A percentile compares a stretch with the other conserved stretches of the same genome.
These are phyloP conservation scores for Pythium angustatum DNA, from an alignment of 352 stramenopile genomes.

Conservation along the genomic window DNA sequence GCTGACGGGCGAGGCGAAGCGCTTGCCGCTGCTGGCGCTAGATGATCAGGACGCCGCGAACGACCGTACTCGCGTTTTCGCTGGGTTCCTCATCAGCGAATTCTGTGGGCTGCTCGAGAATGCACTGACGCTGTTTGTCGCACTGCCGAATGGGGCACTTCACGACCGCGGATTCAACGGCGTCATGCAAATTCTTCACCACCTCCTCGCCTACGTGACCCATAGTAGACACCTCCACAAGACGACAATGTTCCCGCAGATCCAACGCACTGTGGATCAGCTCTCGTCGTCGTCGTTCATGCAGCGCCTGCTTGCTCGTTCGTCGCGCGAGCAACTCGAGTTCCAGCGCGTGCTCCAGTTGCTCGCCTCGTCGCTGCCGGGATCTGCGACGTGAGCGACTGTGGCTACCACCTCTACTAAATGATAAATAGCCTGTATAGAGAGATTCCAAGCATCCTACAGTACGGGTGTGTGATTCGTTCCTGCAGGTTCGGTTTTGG, in stretches of 20 bases:
- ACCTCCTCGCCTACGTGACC: constrained; percentile 58
- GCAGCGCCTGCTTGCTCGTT: constrained; percentile 49
- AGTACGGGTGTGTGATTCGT: not conserved
- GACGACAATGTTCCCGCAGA: constrained; percentile 37
- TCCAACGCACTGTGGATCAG: constrained; percentile 46
- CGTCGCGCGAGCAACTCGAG: constrained; percentile 29
- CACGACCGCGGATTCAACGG: constrained; percentile 47
- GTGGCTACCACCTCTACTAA: constrained; percentile 11
- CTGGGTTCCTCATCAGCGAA: constrained; percentile 41
- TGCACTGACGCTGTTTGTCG: constrained; percentile 61
- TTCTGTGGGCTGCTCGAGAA: constrained; percentile 70
- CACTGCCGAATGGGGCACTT: constrained; percentile 37
- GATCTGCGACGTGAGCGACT: constrained; percentile 23
- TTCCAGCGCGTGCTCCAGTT: constrained; percentile 21
- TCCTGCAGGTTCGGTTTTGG: constrained; percentile 20
- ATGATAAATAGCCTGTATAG: constrained; percentile 1
- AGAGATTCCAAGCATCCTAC: not conserved
- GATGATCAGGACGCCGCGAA: constrained; percentile 16
- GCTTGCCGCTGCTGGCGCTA: constrained; percentile 44
- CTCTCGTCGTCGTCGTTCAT: constrained; percentile 67
- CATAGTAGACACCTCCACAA: constrained; percentile 39
- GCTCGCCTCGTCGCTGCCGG: constrained; percentile 1
- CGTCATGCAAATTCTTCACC: constrained; percentile 63
- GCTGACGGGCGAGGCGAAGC: constrained; percentile 45
- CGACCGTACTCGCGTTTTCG: constrained; percentile 31